Conservation (phyloP, 2,329 filamentous ascomycete species). For the Leptodontidium sp. region DNA sequence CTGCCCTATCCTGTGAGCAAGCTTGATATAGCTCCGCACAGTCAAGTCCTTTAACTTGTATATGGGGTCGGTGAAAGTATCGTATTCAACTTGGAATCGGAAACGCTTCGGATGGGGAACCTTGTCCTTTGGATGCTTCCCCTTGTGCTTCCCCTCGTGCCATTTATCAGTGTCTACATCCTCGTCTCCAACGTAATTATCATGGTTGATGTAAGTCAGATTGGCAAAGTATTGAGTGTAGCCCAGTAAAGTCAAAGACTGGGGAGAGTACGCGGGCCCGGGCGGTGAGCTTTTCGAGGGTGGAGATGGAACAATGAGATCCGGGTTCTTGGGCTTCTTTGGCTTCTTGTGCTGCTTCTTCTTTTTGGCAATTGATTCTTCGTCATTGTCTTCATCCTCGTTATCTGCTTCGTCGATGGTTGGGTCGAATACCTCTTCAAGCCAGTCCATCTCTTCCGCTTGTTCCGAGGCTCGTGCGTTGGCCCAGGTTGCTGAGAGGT, state of each 20-base stretch:
- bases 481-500: slow-evolving; percentile 38
- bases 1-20: slow-evolving; percentile 81
- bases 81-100: slow-evolving; percentile 83
- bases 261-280: slow-evolving; percentile 89
- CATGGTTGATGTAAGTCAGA: slow-evolving; percentile 87
- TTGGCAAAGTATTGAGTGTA: slow-evolving; percentile 96
- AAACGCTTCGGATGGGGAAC: slow-evolving; percentile 71
- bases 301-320: slow-evolving; percentile 71
- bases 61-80: slow-evolving; percentile 77
- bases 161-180: slow-evolving; percentile 56
- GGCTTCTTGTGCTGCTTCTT: slow-evolving; percentile 54
- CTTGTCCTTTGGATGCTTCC: slow-evolving; percentile 61
- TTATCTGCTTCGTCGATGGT: slow-evolving; percentile 8
- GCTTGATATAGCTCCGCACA: slow-evolving; percentile 78
- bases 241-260: slow-evolving; percentile 78
- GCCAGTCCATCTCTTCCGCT: slow-evolving; percentile 32
- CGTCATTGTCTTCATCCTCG: slow-evolving; percentile 23
- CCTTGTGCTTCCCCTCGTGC: slow-evolving; percentile 69
- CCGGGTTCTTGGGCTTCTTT: slow-evolving; percentile 64
- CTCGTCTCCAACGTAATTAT: slow-evolving; percentile 54
- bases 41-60: slow-evolving; percentile 86
- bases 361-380: slow-evolving; percentile 48
- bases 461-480: slow-evolving; percentile 22
- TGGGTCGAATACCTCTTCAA: slow-evolving; percentile 31
- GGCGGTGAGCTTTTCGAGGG: slow-evolving; percentile 78